Percentiles rank a stretch among this genome's conserved stretches.
Conservation (phyloP, 306 rosid species). For the Prunus fruticosa region DNA sequence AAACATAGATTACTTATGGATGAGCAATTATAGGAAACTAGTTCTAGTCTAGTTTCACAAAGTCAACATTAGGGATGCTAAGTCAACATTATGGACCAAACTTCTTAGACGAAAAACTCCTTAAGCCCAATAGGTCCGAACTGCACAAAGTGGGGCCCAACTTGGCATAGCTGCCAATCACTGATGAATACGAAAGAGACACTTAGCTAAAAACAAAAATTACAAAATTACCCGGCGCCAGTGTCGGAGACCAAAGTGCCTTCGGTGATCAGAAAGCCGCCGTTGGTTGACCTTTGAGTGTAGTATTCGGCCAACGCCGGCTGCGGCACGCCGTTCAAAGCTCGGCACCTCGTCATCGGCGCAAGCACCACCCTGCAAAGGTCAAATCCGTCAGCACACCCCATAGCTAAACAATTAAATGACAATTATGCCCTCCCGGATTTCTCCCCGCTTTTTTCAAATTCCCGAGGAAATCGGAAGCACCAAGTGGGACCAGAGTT, state of each 20-base stretch:
- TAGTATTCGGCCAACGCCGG: constrained; percentile 44
- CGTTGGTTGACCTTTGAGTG: constrained; percentile 45
- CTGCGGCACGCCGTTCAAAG: constrained; percentile 42
- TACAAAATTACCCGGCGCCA: constrained; percentile 46
- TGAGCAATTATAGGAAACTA: background rate
- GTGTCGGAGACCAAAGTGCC: constrained; percentile 48
- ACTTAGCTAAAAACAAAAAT: background rate
- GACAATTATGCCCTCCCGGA: background rate
- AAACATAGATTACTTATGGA: background rate
- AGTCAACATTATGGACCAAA: background rate
- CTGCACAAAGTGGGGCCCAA: background rate
- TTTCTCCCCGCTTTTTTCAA: background rate
- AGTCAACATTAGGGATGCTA: too few species aligned
- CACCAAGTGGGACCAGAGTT: background rate
- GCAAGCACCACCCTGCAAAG: constrained; percentile 56
- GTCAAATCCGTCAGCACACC: background rate
- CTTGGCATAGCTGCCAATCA: background rate
- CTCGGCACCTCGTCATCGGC: constrained; percentile 59
- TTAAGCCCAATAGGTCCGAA: background rate
- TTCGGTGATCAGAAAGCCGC: constrained; percentile 52
- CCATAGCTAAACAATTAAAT: background rate
- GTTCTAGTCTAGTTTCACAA: background rate
- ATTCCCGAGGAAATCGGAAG: background rate
- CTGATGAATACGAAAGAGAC: background rate
- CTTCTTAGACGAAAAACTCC: background rate